Evolutionary conservation across 2,329 filamentous ascomycete species (phyloP).

Genomic region (Ophiostoma novo-ulmi): DNA sequence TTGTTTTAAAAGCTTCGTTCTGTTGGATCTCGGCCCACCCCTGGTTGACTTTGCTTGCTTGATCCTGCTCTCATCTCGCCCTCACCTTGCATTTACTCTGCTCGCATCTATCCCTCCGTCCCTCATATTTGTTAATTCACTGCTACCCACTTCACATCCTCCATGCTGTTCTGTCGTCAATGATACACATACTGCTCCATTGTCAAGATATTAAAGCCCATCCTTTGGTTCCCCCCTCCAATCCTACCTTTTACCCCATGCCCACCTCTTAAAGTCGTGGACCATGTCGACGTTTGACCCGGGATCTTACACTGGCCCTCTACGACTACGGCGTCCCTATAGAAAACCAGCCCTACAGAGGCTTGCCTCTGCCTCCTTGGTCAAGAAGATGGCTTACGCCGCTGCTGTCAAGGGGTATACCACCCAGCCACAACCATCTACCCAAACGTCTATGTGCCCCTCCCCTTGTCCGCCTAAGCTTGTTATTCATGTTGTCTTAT

Average conservation of each 20-base stretch:
- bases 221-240: not conserved
- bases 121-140: not conserved
- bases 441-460: not conserved
- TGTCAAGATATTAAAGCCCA: not conserved
- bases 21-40: not conserved
- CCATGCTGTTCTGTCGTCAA: not conserved
- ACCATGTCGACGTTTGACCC: slow-evolving; percentile 21
- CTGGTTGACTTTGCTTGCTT: not conserved
- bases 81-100: slow-evolving; percentile 4
- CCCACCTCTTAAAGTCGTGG: not conserved
- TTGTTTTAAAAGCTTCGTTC: not conserved
- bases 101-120: not conserved
- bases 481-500: not conserved
- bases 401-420: slow-evolving; percentile 24
- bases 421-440: not conserved
- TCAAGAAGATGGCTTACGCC: slow-evolving; percentile 23
- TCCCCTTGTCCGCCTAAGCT: not conserved
- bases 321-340: slow-evolving; percentile 21
- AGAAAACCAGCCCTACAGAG: slow-evolving; percentile 21
- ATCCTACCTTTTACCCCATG: not conserved
- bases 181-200: too few species aligned
- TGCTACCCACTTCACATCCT: not conserved
- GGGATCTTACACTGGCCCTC: slow-evolving; percentile 18
- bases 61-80: not conserved
- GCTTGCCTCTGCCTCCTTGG: slow-evolving; percentile 15